Evolutionary conservation across 1,284 basidiomycete species (phyloP).

Genomic region (Microbotryum silenes-acaulis): DNA sequence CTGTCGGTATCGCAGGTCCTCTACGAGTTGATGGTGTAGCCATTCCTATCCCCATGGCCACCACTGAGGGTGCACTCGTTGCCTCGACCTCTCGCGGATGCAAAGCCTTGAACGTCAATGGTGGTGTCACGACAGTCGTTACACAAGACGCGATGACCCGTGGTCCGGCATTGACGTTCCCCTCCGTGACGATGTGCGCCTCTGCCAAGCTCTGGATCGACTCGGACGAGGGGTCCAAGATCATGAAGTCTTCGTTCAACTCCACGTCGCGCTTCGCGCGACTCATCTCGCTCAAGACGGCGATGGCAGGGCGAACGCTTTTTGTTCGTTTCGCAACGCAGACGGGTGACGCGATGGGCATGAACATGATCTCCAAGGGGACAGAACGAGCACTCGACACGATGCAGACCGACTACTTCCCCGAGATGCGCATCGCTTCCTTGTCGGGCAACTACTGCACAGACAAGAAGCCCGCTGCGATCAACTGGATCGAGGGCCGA

Average conservation of each 20-base stretch:
- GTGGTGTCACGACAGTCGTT: slow-evolving; percentile 89
- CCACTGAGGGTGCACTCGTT: slow-evolving; percentile 95
- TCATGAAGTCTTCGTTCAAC: slow-evolving; percentile 82
- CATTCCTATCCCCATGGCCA: slow-evolving; percentile 96
- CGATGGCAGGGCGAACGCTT: slow-evolving; percentile 80
- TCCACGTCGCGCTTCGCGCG: slow-evolving; percentile 85
- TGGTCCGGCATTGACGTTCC: slow-evolving; percentile 96
- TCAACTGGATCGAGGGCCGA: slow-evolving; percentile 99
- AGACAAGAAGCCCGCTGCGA: slow-evolving; percentile 99
- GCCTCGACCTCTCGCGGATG: slow-evolving; percentile 95
- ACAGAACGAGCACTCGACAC: slow-evolving; percentile 86
- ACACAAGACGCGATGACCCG: slow-evolving; percentile 96
- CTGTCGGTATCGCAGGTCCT: slow-evolving; percentile 93
- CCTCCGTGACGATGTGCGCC: slow-evolving; percentile 67
- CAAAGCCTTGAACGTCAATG: slow-evolving; percentile 93
- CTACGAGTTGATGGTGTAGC: slow-evolving; percentile 80
- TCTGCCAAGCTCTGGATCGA: slow-evolving; percentile 84
- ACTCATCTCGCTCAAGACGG: slow-evolving; percentile 71
- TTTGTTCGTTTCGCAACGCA: slow-evolving; percentile 91
- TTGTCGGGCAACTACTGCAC: slow-evolving; percentile 98
- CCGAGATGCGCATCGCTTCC: slow-evolving; percentile 87
- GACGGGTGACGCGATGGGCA: slow-evolving; percentile 99
- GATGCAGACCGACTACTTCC: slow-evolving; percentile 67
- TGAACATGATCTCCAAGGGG: slow-evolving; percentile 86
- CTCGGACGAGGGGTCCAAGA: slow-evolving; percentile 67